Evolutionary conservation across 495 filamentous ascomycete species (phyloP), one percentile per base, ranked within the genome.

Genomic region (Lentithecium fluviatile): DNA sequence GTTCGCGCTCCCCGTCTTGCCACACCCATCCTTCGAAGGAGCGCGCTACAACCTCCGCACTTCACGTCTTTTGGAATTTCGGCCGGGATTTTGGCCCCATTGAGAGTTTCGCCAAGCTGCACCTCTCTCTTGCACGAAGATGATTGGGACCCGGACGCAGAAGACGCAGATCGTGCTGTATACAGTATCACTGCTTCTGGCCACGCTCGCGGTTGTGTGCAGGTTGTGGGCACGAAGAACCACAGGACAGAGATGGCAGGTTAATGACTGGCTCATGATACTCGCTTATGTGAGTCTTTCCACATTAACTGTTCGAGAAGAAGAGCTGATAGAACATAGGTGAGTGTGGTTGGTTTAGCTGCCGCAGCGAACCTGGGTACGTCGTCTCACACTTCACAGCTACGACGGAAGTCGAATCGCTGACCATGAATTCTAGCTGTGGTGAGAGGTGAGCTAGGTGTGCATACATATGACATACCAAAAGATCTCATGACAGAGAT

Each of bases 251-350:
- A 32, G 34, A 52, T 52, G 3, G 49, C 29, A 32, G 29, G 2
- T 13, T 8, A 52, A 52, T 52, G 49, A 52, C 29, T 52, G 25
- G 15, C 29, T 52, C 19, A 52, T 52, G 49, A 19, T 52, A 32
- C 49, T 52, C 6, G 49, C 23, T 11, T 52, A 52, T 21, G 49
- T 52, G 25, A 17, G 49, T 6, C 13, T 10, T n/a, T 34, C 15
- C 29, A 8, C 49, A 6, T 34, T 4, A 34, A 17, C n/a, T 15
- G 7, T 2, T 52, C n/a, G 23, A 13, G 10, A 34, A 15, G n/a
- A 34, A 8, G 8, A 32, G 26, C 19, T 52, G 23, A 52, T 20
- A 52, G 7, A n/a, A 13, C 4, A 43, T 13, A 52, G 49, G 49
- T 26, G 10, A 32, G 6, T 15, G 29, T 36, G 2, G 24, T 32